phyloP scores from a whole-genome alignment of 73 alveolate genomes.

The Paramecium octaurelia region DNA sequence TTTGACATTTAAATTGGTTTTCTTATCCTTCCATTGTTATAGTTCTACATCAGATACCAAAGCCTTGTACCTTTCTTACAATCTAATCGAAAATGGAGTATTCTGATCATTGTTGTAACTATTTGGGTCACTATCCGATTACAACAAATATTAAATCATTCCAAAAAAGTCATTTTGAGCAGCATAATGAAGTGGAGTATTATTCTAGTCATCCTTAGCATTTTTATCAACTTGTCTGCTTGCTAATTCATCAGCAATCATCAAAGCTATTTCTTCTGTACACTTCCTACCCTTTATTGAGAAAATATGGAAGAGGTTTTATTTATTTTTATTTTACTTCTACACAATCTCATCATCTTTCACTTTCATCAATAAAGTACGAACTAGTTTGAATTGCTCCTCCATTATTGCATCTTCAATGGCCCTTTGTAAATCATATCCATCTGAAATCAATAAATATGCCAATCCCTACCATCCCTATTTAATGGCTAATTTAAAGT shows the following conservation, averaged over 20 bases:
- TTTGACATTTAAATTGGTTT: neutral
- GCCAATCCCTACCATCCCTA: conserved; percentile 78
- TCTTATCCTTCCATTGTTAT: neutral
- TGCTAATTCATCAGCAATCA: conserved; percentile 29
- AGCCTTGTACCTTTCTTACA: neutral
- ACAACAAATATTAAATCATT: conserved; percentile 53
- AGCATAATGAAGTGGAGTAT: conserved; percentile 80
- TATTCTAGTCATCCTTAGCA: conserved; percentile 62
- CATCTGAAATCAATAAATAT: conserved; percentile 66
- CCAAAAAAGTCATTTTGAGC: neutral
- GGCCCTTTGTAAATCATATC: conserved; percentile 66
- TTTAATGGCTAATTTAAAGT: conserved; percentile 68
- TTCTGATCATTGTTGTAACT: neutral
- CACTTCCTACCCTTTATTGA: conserved; percentile 59
- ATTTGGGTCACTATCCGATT: conserved; percentile 28
- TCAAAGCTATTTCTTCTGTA: neutral
- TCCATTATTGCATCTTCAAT: conserved; percentile 81
- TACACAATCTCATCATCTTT: conserved; percentile 58
- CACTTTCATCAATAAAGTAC: conserved; percentile 66
- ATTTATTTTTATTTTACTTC: conserved; percentile 59
- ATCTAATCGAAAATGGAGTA: conserved; percentile 52
- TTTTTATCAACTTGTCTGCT: conserved; percentile 64
- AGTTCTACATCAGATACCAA: neutral
- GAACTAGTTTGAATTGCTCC: conserved; percentile 68
- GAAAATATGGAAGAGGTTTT: conserved; percentile 72